Evolutionary conservation across 768 basidiomycete genomes (phyloP), one percentile per base, ranked within the genome.

Genomic region (Naganishia randhawae): DNA sequence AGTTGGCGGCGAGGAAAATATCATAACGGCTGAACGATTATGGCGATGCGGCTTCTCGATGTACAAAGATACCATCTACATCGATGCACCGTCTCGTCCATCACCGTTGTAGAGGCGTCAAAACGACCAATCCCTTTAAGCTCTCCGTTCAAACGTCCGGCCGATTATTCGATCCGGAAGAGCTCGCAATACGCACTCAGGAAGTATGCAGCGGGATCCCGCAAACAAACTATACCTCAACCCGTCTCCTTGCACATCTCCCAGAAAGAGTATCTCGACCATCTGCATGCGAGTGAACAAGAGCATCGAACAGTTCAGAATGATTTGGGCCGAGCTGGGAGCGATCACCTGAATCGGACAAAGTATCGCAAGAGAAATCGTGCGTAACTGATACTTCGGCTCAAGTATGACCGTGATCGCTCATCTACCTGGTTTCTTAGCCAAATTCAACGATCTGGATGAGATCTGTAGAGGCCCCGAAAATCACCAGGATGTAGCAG

Each of bases 41-140:
- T 48, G 45, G n/a, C 45, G 45, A 22, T 48, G n/a, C 45, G 45
- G 45, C 45, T 48, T 48, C 45, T 48, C 45, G 11, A 48, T 48
- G 45, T 48, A 48, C 45, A 11, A 48, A 17, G n/a, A 48, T n/a
- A 48, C 25, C n/a, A 16, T 8, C 41, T 22, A 13, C 45, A n/a
- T 48, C 45, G 45, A 48, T n/a, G 25, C 45, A 48, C 19, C 25
- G 45, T 22, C 13, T 11, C 25, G 3, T 11, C 11, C 4, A 48
- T 3, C n/a, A 22, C 45, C 25, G 7, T 22, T n/a, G 45, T 22
- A 22, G 45, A 48, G 11, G n/a, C 25, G 19, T 48, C 45, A 48
- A 3, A 3, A n/a, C n/a, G 45, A 7, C n/a, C 19, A 11, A 3
- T 6, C n/a, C 19, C n/a, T 4, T 7, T 48, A n/a, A 48, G 45